Evolutionary conservation across 129 eudicot species (phyloP).

Genomic region (Apium graveolens): DNA sequence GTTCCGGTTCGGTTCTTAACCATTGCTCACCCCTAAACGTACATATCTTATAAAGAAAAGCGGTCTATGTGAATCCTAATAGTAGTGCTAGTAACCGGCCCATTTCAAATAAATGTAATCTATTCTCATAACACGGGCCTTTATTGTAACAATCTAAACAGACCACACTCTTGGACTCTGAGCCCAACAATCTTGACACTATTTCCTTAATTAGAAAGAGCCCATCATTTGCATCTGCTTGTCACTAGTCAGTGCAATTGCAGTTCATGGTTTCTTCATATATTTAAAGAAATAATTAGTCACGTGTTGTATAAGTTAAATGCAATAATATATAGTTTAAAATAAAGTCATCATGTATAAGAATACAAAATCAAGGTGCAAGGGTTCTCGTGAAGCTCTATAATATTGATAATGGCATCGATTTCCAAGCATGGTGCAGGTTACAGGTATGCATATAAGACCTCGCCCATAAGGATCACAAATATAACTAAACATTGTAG

Average conservation of each 20-base stretch:
- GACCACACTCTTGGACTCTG: not conserved
- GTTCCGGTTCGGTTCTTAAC: too few relatives aligned
- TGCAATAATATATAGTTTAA: not conserved
- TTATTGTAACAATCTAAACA: not conserved
- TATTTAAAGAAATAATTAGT: not conserved
- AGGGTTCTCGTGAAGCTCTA: conserved; percentile 1
- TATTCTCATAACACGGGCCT: not conserved
- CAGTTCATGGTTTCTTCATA: not conserved
- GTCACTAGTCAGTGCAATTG: not conserved
- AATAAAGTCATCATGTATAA: not conserved
- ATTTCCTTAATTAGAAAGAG: not conserved
- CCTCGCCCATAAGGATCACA: not conserved
- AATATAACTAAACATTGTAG: too few relatives aligned
- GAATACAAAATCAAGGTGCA: not conserved
- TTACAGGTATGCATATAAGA: conserved; percentile 5
- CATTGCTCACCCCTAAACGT: too few relatives aligned
- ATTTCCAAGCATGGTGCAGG: not conserved
- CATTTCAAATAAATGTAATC: not conserved
- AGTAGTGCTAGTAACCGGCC: not conserved
- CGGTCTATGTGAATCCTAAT: not conserved
- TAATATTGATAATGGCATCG: not conserved
- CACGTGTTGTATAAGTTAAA: not conserved
- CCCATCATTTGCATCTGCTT: not conserved
- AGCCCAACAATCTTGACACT: too few relatives aligned
- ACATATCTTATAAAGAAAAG: too few relatives aligned